Conservation (phyloP, 2,329 filamentous ascomycete species). For the Neoascochyta sp. region DNA sequence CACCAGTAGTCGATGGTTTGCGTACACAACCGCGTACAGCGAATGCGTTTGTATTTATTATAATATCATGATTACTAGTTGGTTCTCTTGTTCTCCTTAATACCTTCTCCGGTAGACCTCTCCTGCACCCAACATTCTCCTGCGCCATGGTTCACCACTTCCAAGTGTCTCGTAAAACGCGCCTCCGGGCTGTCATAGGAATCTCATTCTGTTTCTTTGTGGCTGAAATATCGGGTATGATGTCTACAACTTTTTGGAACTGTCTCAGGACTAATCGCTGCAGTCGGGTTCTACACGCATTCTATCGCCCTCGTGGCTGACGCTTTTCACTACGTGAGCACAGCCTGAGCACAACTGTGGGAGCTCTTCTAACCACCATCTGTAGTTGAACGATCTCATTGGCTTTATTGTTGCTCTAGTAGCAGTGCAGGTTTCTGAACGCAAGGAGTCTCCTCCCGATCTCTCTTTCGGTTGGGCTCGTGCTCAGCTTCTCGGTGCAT, state of each 20-base stretch:
- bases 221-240: slow-evolving; percentile 45
- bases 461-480: slow-evolving; percentile 75
- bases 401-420: slow-evolving; percentile 64
- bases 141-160: slow-evolving; percentile 19
- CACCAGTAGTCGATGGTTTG: too few relatives aligned
- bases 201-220: slow-evolving; percentile 49
- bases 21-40: too few relatives aligned
- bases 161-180: slow-evolving; percentile 30
- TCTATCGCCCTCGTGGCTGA: slow-evolving; percentile 72
- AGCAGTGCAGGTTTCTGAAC: slow-evolving; percentile 58
- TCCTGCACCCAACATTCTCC: too few relatives aligned
- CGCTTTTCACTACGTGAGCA: slow-evolving; percentile 76
- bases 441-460: slow-evolving; percentile 53
- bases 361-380: background rate
- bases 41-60: too few relatives aligned
- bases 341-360: too few relatives aligned
- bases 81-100: too few relatives aligned
- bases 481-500: slow-evolving; percentile 68
- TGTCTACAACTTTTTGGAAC: background rate
- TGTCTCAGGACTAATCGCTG: slow-evolving; percentile 2
- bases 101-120: background rate
- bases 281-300: slow-evolving; percentile 65
- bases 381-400: slow-evolving; percentile 66
- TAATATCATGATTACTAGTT: too few relatives aligned
- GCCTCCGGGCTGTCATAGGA: slow-evolving; percentile 41